Conservation (phyloP, 139 green algal species). For the Monoraphidium neglectum region DNA sequence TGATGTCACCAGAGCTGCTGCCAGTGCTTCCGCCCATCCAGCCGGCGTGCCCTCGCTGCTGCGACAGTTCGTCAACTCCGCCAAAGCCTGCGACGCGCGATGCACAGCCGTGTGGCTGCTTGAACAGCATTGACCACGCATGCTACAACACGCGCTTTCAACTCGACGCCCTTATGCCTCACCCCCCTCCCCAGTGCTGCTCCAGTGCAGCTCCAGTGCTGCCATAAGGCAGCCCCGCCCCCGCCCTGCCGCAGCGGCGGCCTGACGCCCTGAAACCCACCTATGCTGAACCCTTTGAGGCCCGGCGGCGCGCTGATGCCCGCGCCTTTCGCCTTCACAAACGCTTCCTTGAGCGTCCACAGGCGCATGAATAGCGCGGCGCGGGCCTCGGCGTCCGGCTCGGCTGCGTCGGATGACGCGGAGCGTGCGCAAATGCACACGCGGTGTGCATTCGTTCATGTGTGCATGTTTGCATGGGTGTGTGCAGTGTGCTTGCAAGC, state of each 20-base stretch:
- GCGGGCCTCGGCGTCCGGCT: neutral
- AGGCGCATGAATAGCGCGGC: conserved; percentile 57
- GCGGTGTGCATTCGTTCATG: neutral
- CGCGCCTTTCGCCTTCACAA: conserved; percentile 74
- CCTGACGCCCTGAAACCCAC: conserved; percentile 8
- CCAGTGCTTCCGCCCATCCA: too few species aligned
- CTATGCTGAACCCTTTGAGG: conserved; percentile 63
- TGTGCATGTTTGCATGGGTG: neutral
- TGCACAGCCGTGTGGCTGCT: too few species aligned
- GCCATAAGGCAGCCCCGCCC: too few species aligned
- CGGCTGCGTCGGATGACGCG: neutral
- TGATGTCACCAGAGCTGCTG: too few species aligned
- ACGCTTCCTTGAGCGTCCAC: conserved; percentile 84
- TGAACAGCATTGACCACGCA: too few species aligned
- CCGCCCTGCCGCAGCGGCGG: neutral
- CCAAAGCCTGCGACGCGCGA: too few species aligned
- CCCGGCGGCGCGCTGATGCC: conserved; percentile 68
- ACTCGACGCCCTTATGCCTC: too few species aligned
- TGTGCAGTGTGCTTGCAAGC: neutral
- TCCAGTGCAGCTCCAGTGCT: too few species aligned
- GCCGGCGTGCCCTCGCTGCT: too few species aligned
- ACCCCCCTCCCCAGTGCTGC: too few species aligned
- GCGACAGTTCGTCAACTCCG: too few species aligned
- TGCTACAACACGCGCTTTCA: too few species aligned
- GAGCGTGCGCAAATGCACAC: neutral